phyloP scores from a whole-genome alignment of 768 basidiomycete species.

The Tulasnella sp. region DNA sequence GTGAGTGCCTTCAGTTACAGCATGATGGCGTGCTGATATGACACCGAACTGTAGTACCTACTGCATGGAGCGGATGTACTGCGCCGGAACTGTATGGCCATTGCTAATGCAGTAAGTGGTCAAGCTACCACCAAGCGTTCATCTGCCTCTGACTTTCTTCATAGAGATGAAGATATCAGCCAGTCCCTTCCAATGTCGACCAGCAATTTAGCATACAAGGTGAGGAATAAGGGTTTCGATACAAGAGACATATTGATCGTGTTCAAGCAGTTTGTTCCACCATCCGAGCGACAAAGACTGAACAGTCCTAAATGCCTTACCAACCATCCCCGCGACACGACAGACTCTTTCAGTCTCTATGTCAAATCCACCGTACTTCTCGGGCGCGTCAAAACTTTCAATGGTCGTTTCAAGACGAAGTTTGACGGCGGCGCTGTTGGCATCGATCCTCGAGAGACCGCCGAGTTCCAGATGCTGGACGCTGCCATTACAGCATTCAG shows the following conservation, averaged over 20 bases:
- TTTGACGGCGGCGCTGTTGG: neutral
- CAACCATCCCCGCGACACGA: slow-evolving; percentile 6
- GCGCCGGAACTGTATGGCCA: slow-evolving; percentile 10
- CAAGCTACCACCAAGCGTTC: neutral
- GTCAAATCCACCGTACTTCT: slow-evolving; percentile 12
- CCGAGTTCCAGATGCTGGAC: slow-evolving; percentile 54
- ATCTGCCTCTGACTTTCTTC: neutral
- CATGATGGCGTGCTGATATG: neutral
- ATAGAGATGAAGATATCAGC: slow-evolving; percentile 9
- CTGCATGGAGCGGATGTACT: slow-evolving; percentile 1
- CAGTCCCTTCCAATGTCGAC: slow-evolving; percentile 10
- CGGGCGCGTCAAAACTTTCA: slow-evolving; percentile 13
- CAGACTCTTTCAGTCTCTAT: slow-evolving; percentile 14
- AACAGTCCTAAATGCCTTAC: slow-evolving; percentile 3
- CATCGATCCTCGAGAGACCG: slow-evolving; percentile 45
- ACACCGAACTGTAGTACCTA: neutral
- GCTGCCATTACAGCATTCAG: slow-evolving; percentile 44
- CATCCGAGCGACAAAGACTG: slow-evolving; percentile 3
- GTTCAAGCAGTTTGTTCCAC: neutral
- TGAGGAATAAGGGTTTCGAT: neutral
- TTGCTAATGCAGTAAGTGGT: neutral
- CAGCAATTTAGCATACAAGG: neutral
- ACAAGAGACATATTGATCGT: neutral
- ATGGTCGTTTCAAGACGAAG: slow-evolving; percentile 6
- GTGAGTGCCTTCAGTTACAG: neutral